Evolutionary conservation across 169 alveolate species (phyloP), one percentile per base, ranked within the genome.

Genomic region (Eimeria tenella): DNA sequence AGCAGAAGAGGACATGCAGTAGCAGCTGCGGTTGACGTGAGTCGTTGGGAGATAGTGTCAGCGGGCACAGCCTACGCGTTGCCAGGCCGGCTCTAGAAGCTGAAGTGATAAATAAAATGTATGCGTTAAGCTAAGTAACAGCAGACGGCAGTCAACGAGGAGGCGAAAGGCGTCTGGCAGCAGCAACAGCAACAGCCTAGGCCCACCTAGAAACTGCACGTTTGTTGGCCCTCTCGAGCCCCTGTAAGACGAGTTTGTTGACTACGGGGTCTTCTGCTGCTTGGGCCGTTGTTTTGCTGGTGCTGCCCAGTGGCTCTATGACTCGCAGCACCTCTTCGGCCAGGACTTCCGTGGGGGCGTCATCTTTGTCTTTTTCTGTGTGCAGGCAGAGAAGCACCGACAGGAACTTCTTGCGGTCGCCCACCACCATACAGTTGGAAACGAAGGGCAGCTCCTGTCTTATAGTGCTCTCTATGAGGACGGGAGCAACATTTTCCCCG

Each of bases 401-500:
- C 50, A 97, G 93, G 90, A 83, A 97, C 93, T 93, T 96, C 84
- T 93, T 83, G 13, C 93, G 71, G 92, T 97, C 98, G 11, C 98
- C 98, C 50, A 97, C 94, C 49, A 97, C 96, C 96, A 96, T 93
- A 49, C 96, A 96, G 90, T 96, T 95, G n/a, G 96, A 81, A 23
- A 95, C 70, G 52, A 96, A 68, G 53, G 96, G 95, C 56, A 92
- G 52, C 56, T 96, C 95, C 93, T 81, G 90, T 10, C 42, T 77
- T 4, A 90, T 56, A 23, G 89, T 65, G 73, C 96, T 96, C 82
- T 97, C 98, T 42, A 97, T 96, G 53, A 96, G 88, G 23, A 97
- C 96, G 6, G 98, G 98, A 19, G 98, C 97, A 25, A 97, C 97
- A 93, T 97, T 97, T 94, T 97, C 98, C 52, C 98, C 98, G 58